Evolutionary conservation across 2,329 filamentous ascomycete species (phyloP).

Genomic region (Pseudocercospora eumusae): DNA sequence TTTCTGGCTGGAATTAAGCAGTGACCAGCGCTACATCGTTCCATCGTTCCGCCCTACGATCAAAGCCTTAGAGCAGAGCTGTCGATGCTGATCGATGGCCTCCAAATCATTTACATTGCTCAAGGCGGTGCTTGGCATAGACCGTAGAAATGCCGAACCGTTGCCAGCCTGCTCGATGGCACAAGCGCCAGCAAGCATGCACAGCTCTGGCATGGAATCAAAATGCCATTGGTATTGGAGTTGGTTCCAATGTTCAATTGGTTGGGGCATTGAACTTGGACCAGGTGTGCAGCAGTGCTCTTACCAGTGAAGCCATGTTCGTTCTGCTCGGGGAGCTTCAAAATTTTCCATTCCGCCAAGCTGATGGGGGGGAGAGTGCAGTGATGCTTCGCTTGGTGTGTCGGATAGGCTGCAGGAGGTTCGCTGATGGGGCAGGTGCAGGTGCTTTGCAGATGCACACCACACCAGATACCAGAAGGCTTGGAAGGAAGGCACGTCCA

Average conservation of each 20-base stretch:
- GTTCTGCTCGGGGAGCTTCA: not conserved
- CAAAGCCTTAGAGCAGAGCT: not conserved
- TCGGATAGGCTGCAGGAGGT: not conserved
- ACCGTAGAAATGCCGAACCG: not conserved
- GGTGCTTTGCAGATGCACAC: not conserved
- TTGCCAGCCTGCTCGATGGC: not conserved
- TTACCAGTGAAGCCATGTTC: not conserved
- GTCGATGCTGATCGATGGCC: not conserved
- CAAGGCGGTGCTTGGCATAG: not conserved
- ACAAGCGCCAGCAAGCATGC: not conserved
- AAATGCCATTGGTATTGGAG: slow-evolving; percentile 1
- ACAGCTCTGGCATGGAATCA: not conserved
- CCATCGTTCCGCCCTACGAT: not conserved
- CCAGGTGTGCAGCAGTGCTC: not conserved
- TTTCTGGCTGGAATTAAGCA: slow-evolving; percentile 19
- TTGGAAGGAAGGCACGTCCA: not conserved
- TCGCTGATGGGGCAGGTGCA: not conserved
- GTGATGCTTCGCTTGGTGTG: not conserved
- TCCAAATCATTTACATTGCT: not conserved
- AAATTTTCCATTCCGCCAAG: not conserved
- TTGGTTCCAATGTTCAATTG: not conserved
- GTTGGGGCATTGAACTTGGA: not conserved
- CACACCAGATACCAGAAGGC: not conserved
- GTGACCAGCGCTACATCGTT: not conserved
- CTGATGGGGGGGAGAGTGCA: not conserved